These are phyloP conservation scores for Tephrocybe sp. DNA, from an alignment of 768 basidiomycete genomes.

Conservation along the genomic window DNA sequence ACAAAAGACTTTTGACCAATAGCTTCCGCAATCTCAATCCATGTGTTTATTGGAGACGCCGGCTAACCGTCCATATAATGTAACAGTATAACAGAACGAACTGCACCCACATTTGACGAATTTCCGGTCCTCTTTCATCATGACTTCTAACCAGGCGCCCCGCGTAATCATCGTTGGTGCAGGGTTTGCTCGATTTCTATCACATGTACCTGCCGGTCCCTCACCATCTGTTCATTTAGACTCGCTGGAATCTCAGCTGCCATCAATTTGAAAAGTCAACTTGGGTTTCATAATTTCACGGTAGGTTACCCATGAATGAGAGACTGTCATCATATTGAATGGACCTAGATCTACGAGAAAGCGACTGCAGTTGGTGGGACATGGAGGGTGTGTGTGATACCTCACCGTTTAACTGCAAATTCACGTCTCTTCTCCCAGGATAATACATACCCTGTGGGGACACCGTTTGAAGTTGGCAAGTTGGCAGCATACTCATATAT, in stretches of 20 bases:
- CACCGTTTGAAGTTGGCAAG: neutral
- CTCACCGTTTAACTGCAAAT: neutral
- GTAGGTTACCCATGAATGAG: slow-evolving; percentile 30
- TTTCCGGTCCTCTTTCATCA: too few species aligned
- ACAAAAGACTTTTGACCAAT: too few species aligned
- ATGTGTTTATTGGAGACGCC: too few species aligned
- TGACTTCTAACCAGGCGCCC: slow-evolving; percentile 25
- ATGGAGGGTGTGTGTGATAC: slow-evolving; percentile 45
- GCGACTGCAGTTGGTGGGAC: slow-evolving; percentile 51
- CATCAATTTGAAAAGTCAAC: slow-evolving; percentile 43
- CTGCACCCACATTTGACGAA: too few species aligned
- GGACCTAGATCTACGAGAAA: slow-evolving; percentile 57
- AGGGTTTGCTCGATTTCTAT: slow-evolving; percentile 33
- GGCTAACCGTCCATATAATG: too few species aligned
- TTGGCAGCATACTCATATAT: neutral
- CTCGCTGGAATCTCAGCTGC: slow-evolving; percentile 49
- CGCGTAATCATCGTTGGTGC: slow-evolving; percentile 51
- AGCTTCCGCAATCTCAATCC: too few species aligned
- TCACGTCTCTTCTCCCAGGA: slow-evolving; percentile 32
- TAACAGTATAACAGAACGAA: too few species aligned
- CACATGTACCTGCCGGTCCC: neutral
- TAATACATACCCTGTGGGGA: slow-evolving; percentile 52
- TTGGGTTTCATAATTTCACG: slow-evolving; percentile 47
- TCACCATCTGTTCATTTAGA: slow-evolving; percentile 22
- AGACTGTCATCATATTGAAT: too few species aligned